phyloP scores from a whole-genome alignment of 2,329 filamentous ascomycete genomes.

The Penicillium sp. region DNA sequence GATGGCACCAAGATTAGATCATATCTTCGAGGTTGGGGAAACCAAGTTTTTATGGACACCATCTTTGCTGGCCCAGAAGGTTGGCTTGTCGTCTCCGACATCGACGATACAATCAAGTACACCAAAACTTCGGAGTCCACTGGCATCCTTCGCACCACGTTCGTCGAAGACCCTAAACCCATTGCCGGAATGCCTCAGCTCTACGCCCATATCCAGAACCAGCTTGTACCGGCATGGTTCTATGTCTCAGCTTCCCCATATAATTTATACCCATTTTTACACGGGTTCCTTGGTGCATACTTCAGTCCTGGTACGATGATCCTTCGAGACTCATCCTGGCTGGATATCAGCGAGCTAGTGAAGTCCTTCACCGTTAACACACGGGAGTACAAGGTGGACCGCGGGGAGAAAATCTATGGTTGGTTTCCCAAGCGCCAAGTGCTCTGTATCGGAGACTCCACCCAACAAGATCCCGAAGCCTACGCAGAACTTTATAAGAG shows the following conservation, averaged over 20 bases:
- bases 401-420: conserved; percentile 65
- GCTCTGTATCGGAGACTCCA: conserved; percentile 81
- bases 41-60: too few species aligned
- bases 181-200: too few species aligned
- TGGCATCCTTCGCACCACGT: too few species aligned
- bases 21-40: too few species aligned
- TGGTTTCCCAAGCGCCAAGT: conserved; percentile 74
- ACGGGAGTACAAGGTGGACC: conserved; percentile 73
- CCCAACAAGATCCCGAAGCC: conserved; percentile 80
- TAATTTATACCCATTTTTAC: conserved; percentile 83
- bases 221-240: too few species aligned
- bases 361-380: conserved; percentile 71
- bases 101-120: too few species aligned
- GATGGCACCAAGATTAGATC: too few species aligned
- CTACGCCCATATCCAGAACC: too few species aligned
- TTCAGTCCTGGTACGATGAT: conserved; percentile 74
- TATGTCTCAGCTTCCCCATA: conserved; percentile 91
- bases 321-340: conserved; percentile 76
- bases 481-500: conserved; percentile 69
- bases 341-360: conserved; percentile 71
- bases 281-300: conserved; percentile 58
- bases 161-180: too few species aligned
- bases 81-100: too few species aligned
- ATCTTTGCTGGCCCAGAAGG: too few species aligned
- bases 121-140: too few species aligned